A percentile compares a stretch with the other conserved stretches of the same genome.
phyloP scores from a whole-genome alignment of 306 rosid genomes.

The Urtica urens region DNA sequence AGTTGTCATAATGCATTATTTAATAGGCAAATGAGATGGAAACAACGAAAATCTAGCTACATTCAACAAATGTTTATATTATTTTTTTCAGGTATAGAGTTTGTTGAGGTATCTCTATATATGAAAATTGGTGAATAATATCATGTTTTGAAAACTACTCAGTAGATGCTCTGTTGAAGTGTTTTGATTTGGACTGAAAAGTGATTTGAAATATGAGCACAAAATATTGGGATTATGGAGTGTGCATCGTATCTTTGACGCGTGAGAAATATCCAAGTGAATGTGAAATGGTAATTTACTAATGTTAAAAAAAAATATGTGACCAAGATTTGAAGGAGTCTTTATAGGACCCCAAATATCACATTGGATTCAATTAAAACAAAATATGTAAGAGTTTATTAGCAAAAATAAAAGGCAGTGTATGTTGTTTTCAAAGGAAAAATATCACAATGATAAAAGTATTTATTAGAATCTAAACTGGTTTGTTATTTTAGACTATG shows the following conservation, averaged over 20 bases:
- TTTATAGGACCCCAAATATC: conserved; percentile 1
- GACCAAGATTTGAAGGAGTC: background rate
- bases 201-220: background rate
- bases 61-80: conserved; percentile 3
- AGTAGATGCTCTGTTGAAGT: background rate
- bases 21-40: background rate
- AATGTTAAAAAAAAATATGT: background rate
- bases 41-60: background rate
- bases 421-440: background rate
- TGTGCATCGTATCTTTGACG: no score
- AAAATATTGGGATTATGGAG: background rate
- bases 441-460: background rate
- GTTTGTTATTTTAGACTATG: background rate
- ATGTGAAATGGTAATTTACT: background rate
- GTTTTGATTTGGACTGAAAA: background rate
- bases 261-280: no score
- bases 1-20: background rate
- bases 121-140: background rate
- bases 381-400: background rate
- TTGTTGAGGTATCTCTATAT: background rate
- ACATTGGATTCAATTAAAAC: background rate
- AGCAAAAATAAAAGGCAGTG: background rate
- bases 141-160: background rate
- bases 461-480: background rate
- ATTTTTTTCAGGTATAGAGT: background rate